These are phyloP conservation scores for Penicillium macrosclerotiorum DNA, from an alignment of 495 filamentous ascomycete genomes.

Conservation along the genomic window DNA sequence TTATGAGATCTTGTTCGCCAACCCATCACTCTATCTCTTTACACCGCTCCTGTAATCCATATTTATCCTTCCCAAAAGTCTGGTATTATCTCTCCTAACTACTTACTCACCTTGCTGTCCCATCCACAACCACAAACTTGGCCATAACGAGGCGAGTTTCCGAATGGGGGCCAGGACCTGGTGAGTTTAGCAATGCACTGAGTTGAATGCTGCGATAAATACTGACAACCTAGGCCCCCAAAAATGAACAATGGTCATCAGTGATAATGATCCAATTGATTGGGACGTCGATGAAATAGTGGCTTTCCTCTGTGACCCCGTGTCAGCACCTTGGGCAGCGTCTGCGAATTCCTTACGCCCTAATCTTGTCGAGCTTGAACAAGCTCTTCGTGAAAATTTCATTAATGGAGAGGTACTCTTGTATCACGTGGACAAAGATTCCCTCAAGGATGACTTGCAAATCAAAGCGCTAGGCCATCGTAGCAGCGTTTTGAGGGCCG, in stretches of 20 bases:
- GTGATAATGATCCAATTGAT: slow-evolving; percentile 55
- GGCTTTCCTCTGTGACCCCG: slow-evolving; percentile 56
- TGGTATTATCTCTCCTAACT: not conserved
- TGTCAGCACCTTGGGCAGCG: slow-evolving; percentile 42
- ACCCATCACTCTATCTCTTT: not conserved
- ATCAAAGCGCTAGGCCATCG: slow-evolving; percentile 47
- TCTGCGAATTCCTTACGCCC: slow-evolving; percentile 42
- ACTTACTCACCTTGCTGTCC: too few species aligned
- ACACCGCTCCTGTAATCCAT: too few species aligned
- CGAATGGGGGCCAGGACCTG: slow-evolving; percentile 2
- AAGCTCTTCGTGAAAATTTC: slow-evolving; percentile 52
- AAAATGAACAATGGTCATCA: slow-evolving; percentile 10
- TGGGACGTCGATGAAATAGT: slow-evolving; percentile 69
- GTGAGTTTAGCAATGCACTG: not conserved
- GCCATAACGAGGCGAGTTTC: not conserved
- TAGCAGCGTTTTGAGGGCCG: slow-evolving; percentile 42
- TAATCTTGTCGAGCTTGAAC: slow-evolving; percentile 49
- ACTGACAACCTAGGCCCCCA: slow-evolving; percentile 8
- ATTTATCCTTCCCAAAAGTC: not conserved
- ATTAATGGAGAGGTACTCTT: slow-evolving; percentile 65
- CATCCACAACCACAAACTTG: not conserved
- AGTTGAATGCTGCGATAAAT: not conserved
- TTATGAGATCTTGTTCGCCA: too few species aligned
- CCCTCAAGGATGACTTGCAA: slow-evolving; percentile 50
- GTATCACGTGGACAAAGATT: slow-evolving; percentile 38